Evolutionary conservation across 2,329 filamentous ascomycete species (phyloP).

Genomic region (Mariannaea elegans): DNA sequence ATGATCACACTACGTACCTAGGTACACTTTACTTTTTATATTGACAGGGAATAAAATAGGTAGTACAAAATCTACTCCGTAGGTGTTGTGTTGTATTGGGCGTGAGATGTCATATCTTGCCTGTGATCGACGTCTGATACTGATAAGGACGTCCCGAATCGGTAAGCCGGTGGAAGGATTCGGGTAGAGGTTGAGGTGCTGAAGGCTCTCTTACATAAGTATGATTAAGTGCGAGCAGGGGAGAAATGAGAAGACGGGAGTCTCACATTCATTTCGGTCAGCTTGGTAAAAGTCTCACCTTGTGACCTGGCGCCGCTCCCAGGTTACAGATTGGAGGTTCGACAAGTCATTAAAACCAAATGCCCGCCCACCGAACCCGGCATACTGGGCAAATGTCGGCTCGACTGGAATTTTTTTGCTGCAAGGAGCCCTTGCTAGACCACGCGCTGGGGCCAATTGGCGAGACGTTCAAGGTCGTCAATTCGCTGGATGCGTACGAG

Average conservation of each 20-base stretch:
- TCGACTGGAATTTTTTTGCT: slow-evolving; percentile 16
- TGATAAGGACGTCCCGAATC: slow-evolving; percentile 24
- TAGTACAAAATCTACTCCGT: not conserved
- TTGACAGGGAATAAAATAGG: not conserved
- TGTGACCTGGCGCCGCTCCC: not conserved
- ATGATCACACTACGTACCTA: no score
- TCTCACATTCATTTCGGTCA: not conserved
- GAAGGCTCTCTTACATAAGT: no score
- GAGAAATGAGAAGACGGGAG: not conserved
- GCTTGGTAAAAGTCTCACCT: not conserved
- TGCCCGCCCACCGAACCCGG: not conserved
- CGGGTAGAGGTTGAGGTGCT: slow-evolving; percentile 18
- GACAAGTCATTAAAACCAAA: slow-evolving; percentile 20
- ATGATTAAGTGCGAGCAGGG: slow-evolving; percentile 15
- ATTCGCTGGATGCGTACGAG: slow-evolving; percentile 10
- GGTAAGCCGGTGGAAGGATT: slow-evolving; percentile 26
- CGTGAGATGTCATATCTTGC: not conserved
- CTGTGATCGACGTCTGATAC: slow-evolving; percentile 18
- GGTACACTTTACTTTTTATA: no score
- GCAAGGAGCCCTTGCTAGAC: slow-evolving; percentile 23
- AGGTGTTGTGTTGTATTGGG: slow-evolving; percentile 4
- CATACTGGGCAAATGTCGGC: slow-evolving; percentile 1
- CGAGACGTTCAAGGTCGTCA: not conserved
- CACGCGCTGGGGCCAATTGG: slow-evolving; percentile 16
- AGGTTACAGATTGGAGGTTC: slow-evolving; percentile 7